Base-by-base conservation (phyloP, 2,329 filamentous ascomycete species). In the Emergomyces orientalis region DNA sequence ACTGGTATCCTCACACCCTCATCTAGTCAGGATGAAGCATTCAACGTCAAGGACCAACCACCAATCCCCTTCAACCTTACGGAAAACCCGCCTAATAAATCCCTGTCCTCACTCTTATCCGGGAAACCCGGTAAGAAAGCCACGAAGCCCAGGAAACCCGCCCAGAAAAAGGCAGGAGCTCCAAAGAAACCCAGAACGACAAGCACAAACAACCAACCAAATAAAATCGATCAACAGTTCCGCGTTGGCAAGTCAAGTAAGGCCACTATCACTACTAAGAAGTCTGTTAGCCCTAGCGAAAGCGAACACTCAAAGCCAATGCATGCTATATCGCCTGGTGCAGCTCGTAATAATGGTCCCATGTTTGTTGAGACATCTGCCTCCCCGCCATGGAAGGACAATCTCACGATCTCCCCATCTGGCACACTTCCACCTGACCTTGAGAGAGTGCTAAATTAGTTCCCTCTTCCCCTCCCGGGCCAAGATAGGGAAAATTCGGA, bases 1-100 rank as follows among this genome's bases (percentile, higher is more conserved):
- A 74, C 70, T 7, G 74, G 74, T 43, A 70, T 77, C 49, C 71
- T 76, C 58, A 80, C 78, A 7, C 78, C 78, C 34, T 74, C 76
- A 8, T 75, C 76, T 54, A 79, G 75, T 60, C 71, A 78, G 49
- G 72, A 76, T 55, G 73, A 75, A 63, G 69, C 68, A 58, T 60
- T 67, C 5, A 64, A 70, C 41, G 59, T 65, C 63, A 45, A 63
- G 65, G 55, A 74, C 71, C 57, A 66, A 67, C 58, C 32, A 34
- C 54, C 60, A 45, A 59, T 59, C 3, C 56, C 56, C 25, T 45
- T 59, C 27, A 27, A 45, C 27, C 41, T 59, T 43, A 11, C 30
- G 17, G 37, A 32, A 9, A 59, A 59, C 34, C 56, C 41, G 14
- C 27, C 41, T 3, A 59, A 47, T 8, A 59, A 59, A 59, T 45